Base-by-base conservation (phyloP, 1,139 yeast genomes). In the Pichia cactophila region DNA sequence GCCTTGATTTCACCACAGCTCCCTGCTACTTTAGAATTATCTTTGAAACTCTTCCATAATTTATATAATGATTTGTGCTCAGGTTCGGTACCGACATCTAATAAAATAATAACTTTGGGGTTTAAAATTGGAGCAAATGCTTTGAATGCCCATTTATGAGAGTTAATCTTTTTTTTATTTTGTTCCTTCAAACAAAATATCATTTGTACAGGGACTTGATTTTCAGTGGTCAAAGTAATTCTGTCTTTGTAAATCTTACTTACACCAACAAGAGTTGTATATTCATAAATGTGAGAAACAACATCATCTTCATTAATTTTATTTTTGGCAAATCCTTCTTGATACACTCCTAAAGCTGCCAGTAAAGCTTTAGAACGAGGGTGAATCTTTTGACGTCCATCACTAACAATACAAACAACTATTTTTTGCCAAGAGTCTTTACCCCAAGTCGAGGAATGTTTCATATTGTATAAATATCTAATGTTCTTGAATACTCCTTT, bases 1-100 rank as follows among this genome's bases (percentile, higher is more conserved):
- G 85, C 86, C 54, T 75, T 77, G 71, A 86, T 85, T 62, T 86
- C 95, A 29, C 95, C 95, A 73, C 95, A 86, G 2, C 94, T 89
- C 23, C 95, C 95, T 0, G 89, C 95, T n/a, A 86, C 87, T 51
- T 76, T 73, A 1, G 83, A 78, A 37, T 53, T 50, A 62, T 85
- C 83, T 56, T 82, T 81, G 64, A 86, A 86, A 11, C 84, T 69
- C 61, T 77, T 79, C 95, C 95, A 86, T 50, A 86, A 71, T 58
- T 81, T 81, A 65, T 80, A 86, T 49, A 86, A 75, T n/a, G 94
- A 79, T 58, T 82, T 83, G 54, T 75, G 73, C 8, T 82, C 74
- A 1, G 95, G 94, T 54, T 79, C 79, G 6, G 95, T 86, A 55
- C 95, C 95, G 51, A 89, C 87, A 64, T 86, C 95, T 46, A 86